Evolutionary conservation across 176 grass and related monocot genomes (phyloP).

Genomic region (Stipa capillata): DNA sequence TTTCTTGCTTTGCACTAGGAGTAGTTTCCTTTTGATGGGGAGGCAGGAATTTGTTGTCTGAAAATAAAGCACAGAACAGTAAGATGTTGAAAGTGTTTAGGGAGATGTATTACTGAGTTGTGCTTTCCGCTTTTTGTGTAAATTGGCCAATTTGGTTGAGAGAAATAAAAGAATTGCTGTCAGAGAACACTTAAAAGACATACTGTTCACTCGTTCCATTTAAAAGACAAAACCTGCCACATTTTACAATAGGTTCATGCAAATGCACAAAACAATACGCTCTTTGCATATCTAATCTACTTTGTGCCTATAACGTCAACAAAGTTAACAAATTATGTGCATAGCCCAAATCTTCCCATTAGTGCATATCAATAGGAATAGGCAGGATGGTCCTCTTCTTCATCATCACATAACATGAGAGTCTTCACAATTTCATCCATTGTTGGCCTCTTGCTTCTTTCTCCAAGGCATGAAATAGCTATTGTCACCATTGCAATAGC

Average conservation of each 20-base stretch:
- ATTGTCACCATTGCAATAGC: conserved; percentile 30
- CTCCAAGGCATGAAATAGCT: conserved; percentile 43
- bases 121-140: background rate
- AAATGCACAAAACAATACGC: background rate
- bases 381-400: conserved; percentile 32
- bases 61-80: background rate
- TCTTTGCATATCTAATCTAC: background rate
- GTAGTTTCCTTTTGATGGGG: background rate
- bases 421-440: conserved; percentile 54
- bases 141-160: background rate
- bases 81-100: background rate
- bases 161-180: background rate
- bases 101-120: background rate
- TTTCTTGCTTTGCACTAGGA: background rate
- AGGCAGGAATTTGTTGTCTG: background rate
- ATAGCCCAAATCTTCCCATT: background rate
- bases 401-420: conserved; percentile 37
- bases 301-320: background rate
- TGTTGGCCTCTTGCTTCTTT: conserved; percentile 46
- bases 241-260: background rate
- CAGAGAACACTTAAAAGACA: background rate
- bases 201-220: background rate
- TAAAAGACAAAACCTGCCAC: background rate
- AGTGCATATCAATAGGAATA: conserved; percentile 31
- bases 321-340: background rate